A percentile compares a stretch with the other conserved stretches of the same genome.
Conservation (phyloP, 2,329 filamentous ascomycete species). For the Proliferodiscus dingleyae region DNA sequence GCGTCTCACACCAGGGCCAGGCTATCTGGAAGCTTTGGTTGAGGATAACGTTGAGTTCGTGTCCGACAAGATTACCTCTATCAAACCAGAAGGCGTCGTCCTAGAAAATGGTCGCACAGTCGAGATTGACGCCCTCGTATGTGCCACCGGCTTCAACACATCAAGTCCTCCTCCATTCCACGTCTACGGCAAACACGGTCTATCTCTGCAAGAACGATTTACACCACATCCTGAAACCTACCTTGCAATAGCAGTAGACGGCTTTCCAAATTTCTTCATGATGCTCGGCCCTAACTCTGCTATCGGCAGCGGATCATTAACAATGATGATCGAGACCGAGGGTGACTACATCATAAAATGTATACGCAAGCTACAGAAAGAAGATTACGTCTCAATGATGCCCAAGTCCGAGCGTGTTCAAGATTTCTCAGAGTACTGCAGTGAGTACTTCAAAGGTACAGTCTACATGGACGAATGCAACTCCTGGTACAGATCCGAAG, state of each 20-base stretch:
- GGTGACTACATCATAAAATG: conserved; percentile 28
- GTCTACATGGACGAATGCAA: conserved; percentile 41
- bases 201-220: conserved; percentile 21
- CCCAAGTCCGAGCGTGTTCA: conserved; percentile 42
- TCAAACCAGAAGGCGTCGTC: conserved; percentile 33
- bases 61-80: conserved; percentile 42
- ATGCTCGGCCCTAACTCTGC: conserved; percentile 28
- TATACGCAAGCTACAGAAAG: conserved; percentile 37
- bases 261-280: conserved; percentile 30
- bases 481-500: conserved; percentile 28
- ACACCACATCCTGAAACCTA: conserved; percentile 30
- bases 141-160: conserved; percentile 35
- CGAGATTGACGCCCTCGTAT: conserved; percentile 36
- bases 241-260: conserved; percentile 21
- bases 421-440: conserved; percentile 47
- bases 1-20: conserved; percentile 38
- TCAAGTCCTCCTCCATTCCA: conserved; percentile 23
- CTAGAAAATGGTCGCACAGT: conserved; percentile 27
- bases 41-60: conserved; percentile 35
- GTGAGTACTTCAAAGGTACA: conserved; percentile 48
- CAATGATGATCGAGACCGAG: conserved; percentile 24
- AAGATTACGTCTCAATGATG: conserved; percentile 42
- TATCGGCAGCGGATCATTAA: conserved; percentile 24
- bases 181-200: conserved; percentile 22
- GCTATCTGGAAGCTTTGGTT: conserved; percentile 37